Evolutionary conservation across 345 rosid species (phyloP).

Genomic region (Lenwebbia sp.): DNA sequence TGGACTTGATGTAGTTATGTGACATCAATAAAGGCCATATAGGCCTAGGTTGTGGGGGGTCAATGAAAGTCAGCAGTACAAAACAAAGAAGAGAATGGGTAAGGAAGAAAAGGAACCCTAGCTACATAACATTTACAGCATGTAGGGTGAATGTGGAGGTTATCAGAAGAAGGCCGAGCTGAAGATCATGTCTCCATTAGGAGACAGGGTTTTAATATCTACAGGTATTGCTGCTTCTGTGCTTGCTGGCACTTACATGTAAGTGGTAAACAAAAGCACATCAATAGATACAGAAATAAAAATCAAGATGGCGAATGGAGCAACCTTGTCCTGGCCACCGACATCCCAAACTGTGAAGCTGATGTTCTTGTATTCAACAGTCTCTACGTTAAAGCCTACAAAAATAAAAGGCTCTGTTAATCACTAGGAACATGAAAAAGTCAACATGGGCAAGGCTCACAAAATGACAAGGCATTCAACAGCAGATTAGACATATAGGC

Average conservation of each 20-base stretch:
- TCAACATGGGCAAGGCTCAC: background rate
- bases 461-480: background rate
- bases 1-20: background rate
- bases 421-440: background rate
- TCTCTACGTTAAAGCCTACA: constrained; percentile 85
- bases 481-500: background rate
- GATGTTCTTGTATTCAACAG: constrained; percentile 90
- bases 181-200: background rate
- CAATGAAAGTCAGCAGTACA: background rate
- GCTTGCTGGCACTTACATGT: background rate
- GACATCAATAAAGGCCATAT: background rate
- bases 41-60: background rate
- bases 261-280: background rate
- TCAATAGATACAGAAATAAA: background rate
- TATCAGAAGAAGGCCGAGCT: background rate
- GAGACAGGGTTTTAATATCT: background rate
- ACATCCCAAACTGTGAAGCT: constrained; percentile 92
- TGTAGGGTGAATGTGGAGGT: background rate
- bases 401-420: background rate
- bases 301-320: background rate
- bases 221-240: background rate
- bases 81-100: background rate
- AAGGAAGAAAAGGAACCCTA: background rate
- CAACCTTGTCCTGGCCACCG: constrained; percentile 91
- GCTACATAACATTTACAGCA: background rate